These are phyloP conservation scores for Apophysomyces sp. DNA, from an alignment of 371 early-diverging fungal species.

Conservation along the genomic window DNA sequence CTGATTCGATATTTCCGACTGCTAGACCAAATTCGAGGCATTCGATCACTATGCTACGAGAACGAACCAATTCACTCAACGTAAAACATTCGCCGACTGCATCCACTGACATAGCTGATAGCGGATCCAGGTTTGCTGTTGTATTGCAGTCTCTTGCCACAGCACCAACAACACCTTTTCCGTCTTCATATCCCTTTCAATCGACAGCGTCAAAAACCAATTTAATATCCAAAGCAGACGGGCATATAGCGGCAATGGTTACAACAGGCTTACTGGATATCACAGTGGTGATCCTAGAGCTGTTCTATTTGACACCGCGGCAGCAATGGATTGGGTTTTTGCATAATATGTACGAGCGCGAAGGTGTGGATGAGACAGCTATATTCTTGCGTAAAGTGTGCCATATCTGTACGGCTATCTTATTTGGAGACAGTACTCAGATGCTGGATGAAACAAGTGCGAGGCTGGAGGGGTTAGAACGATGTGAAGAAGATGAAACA, in stretches of 20 bases:
- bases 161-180: slow-evolving; percentile 40
- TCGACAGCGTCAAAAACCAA: slow-evolving; percentile 14
- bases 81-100: slow-evolving; percentile 7
- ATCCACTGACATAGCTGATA: neutral
- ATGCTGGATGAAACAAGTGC: slow-evolving; percentile 25
- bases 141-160: slow-evolving; percentile 45
- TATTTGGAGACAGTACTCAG: slow-evolving; percentile 43
- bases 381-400: slow-evolving; percentile 54
- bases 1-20: neutral
- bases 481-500: slow-evolving; percentile 23
- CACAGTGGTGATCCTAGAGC: slow-evolving; percentile 44
- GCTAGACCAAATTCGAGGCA: slow-evolving; percentile 13
- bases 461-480: slow-evolving; percentile 18
- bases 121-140: slow-evolving; percentile 15
- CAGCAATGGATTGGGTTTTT: slow-evolving; percentile 45
- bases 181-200: slow-evolving; percentile 40
- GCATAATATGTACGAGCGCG: slow-evolving; percentile 29
- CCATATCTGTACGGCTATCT: slow-evolving; percentile 48
- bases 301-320: slow-evolving; percentile 45
- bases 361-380: slow-evolving; percentile 49
- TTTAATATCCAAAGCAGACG: slow-evolving; percentile 8
- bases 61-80: slow-evolving; percentile 20
- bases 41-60: slow-evolving; percentile 21
- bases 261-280: slow-evolving; percentile 51
- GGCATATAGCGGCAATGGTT: slow-evolving; percentile 33